These are phyloP conservation scores for Cryptococcus jaspeensis DNA, from an alignment of 1,284 basidiomycete species.

Conservation along the genomic window DNA sequence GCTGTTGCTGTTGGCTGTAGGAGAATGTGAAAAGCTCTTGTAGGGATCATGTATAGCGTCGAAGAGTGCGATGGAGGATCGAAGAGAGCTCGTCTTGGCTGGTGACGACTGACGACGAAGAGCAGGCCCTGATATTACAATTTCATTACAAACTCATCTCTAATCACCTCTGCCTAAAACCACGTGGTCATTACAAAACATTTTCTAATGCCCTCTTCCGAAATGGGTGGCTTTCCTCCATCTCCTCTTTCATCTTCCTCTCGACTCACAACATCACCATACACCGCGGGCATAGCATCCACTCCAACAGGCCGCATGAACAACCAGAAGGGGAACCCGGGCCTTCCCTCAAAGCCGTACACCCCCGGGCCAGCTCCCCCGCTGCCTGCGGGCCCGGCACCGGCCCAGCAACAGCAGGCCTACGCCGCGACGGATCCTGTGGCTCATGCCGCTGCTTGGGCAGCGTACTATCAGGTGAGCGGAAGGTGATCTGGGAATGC, in stretches of 20 bases:
- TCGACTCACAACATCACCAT: too few relatives aligned
- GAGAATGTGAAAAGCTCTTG: too few relatives aligned
- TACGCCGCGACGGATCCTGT: constrained; percentile 25
- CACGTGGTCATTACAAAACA: background rate
- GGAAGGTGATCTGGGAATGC: background rate
- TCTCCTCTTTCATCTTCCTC: background rate
- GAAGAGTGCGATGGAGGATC: too few relatives aligned
- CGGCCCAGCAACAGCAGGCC: constrained; percentile 55
- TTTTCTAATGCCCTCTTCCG: too few relatives aligned
- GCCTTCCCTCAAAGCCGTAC: constrained; percentile 36
- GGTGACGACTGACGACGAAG: background rate
- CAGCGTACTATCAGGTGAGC: constrained; percentile 49
- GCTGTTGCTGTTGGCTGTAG: background rate
- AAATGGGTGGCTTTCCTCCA: background rate
- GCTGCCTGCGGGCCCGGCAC: constrained; percentile 44
- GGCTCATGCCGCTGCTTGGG: constrained; percentile 48
- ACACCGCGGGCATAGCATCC: too few relatives aligned
- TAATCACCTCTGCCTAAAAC: too few relatives aligned
- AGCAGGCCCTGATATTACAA: background rate
- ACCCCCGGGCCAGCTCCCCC: constrained; percentile 56
- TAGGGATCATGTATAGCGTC: too few relatives aligned
- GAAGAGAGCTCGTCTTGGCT: too few relatives aligned
- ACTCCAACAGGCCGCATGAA: constrained; percentile 23
- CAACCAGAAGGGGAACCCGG: constrained; percentile 25
- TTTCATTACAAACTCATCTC: background rate